Conservation (phyloP, 2,329 filamentous ascomycete genomes). For the Lecanicillium sp. region DNA sequence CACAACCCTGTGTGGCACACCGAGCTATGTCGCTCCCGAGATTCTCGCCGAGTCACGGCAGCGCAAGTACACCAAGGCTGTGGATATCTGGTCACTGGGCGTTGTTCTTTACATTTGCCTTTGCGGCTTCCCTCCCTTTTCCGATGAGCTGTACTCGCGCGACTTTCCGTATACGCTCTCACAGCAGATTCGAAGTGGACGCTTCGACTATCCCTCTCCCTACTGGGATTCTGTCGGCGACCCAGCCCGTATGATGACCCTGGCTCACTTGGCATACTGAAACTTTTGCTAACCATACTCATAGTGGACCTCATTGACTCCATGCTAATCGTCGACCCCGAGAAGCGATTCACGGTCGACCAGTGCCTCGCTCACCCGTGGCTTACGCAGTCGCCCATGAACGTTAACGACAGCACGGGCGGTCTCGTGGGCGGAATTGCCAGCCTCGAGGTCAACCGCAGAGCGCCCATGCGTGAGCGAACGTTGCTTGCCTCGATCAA, state of each 20-base stretch:
- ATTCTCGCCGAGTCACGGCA: conserved; percentile 77
- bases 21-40: conserved; percentile 92
- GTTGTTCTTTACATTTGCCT: conserved; percentile 96
- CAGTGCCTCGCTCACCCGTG: conserved; percentile 88
- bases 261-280: background rate
- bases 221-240: conserved; percentile 67
- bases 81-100: conserved; percentile 95
- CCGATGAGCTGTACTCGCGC: conserved; percentile 75
- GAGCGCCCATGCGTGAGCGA: conserved; percentile 73
- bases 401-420: conserved; percentile 78
- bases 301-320: conserved; percentile 81
- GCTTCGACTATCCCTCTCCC: conserved; percentile 90
- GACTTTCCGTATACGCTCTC: conserved; percentile 82
- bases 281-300: conserved; percentile 1
- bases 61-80: conserved; percentile 86
- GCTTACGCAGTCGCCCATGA: conserved; percentile 57
- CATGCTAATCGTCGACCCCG: conserved; percentile 86
- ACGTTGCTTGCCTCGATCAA: conserved; percentile 81
- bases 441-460: conserved; percentile 73
- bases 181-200: conserved; percentile 81
- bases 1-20: conserved; percentile 92
- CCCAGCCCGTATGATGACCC: conserved; percentile 49
- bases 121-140: conserved; percentile 95
- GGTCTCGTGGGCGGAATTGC: conserved; percentile 83
- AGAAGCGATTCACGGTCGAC: conserved; percentile 78